Percentiles rank a stretch among this genome's conserved stretches.
Conservation (phyloP, 306 rosid genomes). For the Prunus davidiana region DNA sequence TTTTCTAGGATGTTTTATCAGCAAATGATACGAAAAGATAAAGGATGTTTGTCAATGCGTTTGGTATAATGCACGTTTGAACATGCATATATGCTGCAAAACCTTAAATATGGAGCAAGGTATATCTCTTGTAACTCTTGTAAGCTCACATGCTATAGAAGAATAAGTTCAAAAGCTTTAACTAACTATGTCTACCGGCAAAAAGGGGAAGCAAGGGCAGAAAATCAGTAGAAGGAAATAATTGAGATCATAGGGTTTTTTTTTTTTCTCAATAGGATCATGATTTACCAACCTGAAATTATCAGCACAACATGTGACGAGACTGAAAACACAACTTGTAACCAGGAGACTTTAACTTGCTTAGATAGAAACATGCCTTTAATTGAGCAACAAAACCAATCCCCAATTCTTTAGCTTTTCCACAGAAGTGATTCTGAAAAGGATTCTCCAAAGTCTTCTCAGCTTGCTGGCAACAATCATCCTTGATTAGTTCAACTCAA, state of each 20-base stretch:
- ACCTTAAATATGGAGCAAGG: constrained; percentile 6
- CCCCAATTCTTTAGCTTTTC: background rate
- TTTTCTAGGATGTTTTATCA: background rate
- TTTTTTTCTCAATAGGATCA: background rate
- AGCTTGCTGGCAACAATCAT: background rate
- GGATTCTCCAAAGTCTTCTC: background rate
- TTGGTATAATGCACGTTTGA: background rate
- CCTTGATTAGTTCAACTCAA: background rate
- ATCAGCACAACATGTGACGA: background rate
- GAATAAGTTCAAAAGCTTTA: constrained; percentile 1
- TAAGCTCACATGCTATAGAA: background rate
- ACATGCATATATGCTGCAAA: background rate
- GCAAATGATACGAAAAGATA: background rate
- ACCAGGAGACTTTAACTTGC: background rate
- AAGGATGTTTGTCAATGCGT: background rate
- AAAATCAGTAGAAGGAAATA: background rate
- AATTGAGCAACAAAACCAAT: background rate
- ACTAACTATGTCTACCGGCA: background rate
- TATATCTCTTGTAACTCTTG: background rate
- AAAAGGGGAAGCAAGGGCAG: background rate
- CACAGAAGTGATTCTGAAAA: background rate
- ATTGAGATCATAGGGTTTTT: background rate
- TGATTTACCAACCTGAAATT: background rate
- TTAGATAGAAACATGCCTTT: background rate
- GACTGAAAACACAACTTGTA: background rate